Base-by-base conservation (phyloP, 352 stramenopile species). In the Globisporangium emineosum region DNA sequence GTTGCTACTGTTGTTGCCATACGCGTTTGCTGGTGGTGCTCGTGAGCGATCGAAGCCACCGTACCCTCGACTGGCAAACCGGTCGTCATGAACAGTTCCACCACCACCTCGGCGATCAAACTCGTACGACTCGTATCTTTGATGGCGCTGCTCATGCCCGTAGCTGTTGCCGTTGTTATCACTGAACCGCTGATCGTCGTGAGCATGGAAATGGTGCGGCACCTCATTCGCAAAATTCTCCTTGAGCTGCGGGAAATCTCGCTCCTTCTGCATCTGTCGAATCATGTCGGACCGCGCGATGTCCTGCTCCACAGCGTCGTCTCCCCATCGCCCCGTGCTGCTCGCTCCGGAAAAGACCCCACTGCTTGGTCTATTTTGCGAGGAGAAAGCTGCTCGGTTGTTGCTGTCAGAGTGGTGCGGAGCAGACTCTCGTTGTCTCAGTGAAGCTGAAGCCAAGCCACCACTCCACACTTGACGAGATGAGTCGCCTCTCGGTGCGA, bases 291-390 rank as follows among this genome's bases (percentile, higher is more conserved):
- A 72, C 4, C 69, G 70, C 5, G 58, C 60, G 45, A 89, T 79
- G 60, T 93, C 82, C 21, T 88, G 67, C 54, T 91, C 82, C 6
- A 91, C 77, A 0, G 77, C 81, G n/a, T 93, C 84, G 54, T 90
- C 84, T 12, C 82, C 82, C 84, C 84, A 93, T 3, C 81, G 79
- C 1, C 82, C 81, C 5, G 73, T 77, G 52, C 23, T 75, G 6
- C 23, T 35, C 12, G 15, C 6, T 5, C 19, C 33, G 45, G 27
- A 65, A 17, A 21, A 8, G 47, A 35, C 47, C 5, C 47, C 25
- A 33, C 7, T 19, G 2, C 57, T 42, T 17, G 15, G 50, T 8
- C 57, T 29, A 51, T 15, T 51, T 45, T n/a, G 29, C 12, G n/a
- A 1, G 2, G 19, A 52, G 10, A 33, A 57, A 19, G 7, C n/a